Conservation (phyloP, 1,139 yeast species). For the Groenewaldozyma auringiensis region DNA sequence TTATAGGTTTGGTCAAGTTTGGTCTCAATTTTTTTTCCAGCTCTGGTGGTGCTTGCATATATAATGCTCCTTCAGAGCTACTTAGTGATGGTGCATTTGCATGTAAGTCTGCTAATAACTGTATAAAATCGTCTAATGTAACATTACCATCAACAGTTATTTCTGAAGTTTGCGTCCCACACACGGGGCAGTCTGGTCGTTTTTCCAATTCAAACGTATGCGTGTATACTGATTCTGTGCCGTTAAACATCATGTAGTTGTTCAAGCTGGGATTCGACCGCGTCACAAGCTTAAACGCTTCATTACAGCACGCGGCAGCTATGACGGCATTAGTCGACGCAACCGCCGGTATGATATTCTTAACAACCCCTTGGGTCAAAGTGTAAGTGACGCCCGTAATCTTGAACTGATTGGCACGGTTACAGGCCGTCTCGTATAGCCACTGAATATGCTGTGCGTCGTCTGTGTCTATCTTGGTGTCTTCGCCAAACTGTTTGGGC, state of each 20-base stretch:
- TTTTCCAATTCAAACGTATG: slow-evolving; percentile 60
- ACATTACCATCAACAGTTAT: slow-evolving; percentile 30
- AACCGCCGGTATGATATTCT: slow-evolving; percentile 87
- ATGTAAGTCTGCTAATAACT: slow-evolving; percentile 34
- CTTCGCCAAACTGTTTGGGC: slow-evolving; percentile 46
- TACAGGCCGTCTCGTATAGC: slow-evolving; percentile 50
- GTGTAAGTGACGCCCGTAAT: slow-evolving; percentile 66
- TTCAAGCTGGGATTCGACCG: slow-evolving; percentile 58
- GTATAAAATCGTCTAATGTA: slow-evolving; percentile 46
- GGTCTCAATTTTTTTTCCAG: slow-evolving; percentile 44
- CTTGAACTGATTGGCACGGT: slow-evolving; percentile 55
- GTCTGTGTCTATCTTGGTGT: slow-evolving; percentile 56
- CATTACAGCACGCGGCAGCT: slow-evolving; percentile 88
- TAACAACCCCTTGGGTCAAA: slow-evolving; percentile 79
- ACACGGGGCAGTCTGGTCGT: slow-evolving; percentile 62
- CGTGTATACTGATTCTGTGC: slow-evolving; percentile 68
- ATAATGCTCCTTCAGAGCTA: slow-evolving; percentile 38
- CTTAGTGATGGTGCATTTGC: slow-evolving; percentile 47
- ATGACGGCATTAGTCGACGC: slow-evolving; percentile 91
- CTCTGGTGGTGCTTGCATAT: slow-evolving; percentile 45
- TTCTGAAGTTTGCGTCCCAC: slow-evolving; percentile 46
- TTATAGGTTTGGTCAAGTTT: slow-evolving; percentile 37
- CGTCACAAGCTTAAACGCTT: slow-evolving; percentile 72
- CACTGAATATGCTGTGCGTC: slow-evolving; percentile 57
- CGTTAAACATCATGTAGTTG: slow-evolving; percentile 84